These are phyloP conservation scores for Setomelanomma holmii DNA, from an alignment of 2,329 filamentous ascomycete species.

Conservation along the genomic window DNA sequence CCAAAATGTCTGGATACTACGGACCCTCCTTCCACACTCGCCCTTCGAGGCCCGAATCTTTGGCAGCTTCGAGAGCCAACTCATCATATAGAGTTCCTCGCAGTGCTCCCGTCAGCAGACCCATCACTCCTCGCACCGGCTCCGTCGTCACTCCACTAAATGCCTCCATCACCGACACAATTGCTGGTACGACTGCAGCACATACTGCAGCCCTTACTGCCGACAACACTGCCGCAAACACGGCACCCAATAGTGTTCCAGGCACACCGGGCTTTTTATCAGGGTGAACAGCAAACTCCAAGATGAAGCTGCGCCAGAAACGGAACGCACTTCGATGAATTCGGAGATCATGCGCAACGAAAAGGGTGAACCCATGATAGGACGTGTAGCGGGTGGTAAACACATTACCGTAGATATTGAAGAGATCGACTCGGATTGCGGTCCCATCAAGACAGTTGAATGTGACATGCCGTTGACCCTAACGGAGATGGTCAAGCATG, in stretches of 20 bases:
- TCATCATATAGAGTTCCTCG: slow-evolving; percentile 16
- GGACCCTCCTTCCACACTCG: slow-evolving; percentile 21
- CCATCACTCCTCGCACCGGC: slow-evolving; percentile 18
- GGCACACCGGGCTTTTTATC: slow-evolving; percentile 18
- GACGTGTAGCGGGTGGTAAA: slow-evolving; percentile 33
- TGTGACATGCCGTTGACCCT: slow-evolving; percentile 36
- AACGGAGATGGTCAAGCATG: slow-evolving; percentile 33
- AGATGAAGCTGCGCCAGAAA: slow-evolving; percentile 2
- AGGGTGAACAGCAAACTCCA: slow-evolving; percentile 20
- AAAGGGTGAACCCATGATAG: slow-evolving; percentile 31
- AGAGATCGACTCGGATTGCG: slow-evolving; percentile 32
- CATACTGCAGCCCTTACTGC: slow-evolving; percentile 17
- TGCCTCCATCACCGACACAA: slow-evolving; percentile 13
- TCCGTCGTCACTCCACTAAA: slow-evolving; percentile 21
- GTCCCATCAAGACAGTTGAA: slow-evolving; percentile 33
- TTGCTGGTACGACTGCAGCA: slow-evolving; percentile 15
- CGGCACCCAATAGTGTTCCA: slow-evolving; percentile 11
- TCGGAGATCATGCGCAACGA: slow-evolving; percentile 28
- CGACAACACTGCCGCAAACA: slow-evolving; percentile 20
- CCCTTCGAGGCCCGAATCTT: slow-evolving; percentile 16
- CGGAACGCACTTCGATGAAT: slow-evolving; percentile 14
- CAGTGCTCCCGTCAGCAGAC: slow-evolving; percentile 12
- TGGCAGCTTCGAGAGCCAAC: slow-evolving; percentile 22
- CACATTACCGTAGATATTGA: slow-evolving; percentile 26
- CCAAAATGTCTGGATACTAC: slow-evolving; percentile 24